These are phyloP conservation scores for Panus rudis DNA, from an alignment of 768 basidiomycete species.

Conservation along the genomic window DNA sequence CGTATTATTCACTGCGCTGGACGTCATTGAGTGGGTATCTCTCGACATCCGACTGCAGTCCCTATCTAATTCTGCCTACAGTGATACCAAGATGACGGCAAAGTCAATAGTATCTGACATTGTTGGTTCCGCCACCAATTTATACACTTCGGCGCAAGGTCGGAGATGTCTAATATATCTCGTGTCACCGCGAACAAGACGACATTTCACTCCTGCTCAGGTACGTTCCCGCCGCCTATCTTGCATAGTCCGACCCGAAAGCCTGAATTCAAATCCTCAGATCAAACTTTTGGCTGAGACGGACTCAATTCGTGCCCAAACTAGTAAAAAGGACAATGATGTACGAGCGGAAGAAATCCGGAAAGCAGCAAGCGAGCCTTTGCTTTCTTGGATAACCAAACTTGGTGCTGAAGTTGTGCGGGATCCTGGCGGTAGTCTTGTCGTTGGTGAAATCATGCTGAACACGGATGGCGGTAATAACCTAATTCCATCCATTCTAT, in stretches of 20 bases:
- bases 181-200: conserved; percentile 71
- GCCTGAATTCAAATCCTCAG: conserved; percentile 26
- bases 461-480: conserved; percentile 75
- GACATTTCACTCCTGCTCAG: conserved; percentile 78
- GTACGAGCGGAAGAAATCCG: conserved; percentile 66
- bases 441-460: conserved; percentile 78
- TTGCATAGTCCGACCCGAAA: background rate
- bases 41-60: background rate
- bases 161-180: conserved; percentile 80
- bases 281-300: conserved; percentile 68
- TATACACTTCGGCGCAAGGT: conserved; percentile 63
- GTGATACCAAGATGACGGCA: conserved; percentile 84
- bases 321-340: conserved; percentile 75
- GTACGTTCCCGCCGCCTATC: conserved; percentile 3
- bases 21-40: conserved; percentile 73
- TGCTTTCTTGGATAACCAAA: conserved; percentile 64
- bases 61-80: conserved; percentile 23
- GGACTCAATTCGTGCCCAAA: conserved; percentile 56
- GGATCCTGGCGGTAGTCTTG: conserved; percentile 75
- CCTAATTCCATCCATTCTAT: background rate
- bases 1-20: conserved; percentile 84
- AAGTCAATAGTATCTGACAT: conserved; percentile 77
- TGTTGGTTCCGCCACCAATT: conserved; percentile 44
- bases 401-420: conserved; percentile 55
- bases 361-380: conserved; percentile 61